These are phyloP conservation scores for Aquanectria penicillioides DNA, from an alignment of 2,329 filamentous ascomycete genomes.

Conservation along the genomic window DNA sequence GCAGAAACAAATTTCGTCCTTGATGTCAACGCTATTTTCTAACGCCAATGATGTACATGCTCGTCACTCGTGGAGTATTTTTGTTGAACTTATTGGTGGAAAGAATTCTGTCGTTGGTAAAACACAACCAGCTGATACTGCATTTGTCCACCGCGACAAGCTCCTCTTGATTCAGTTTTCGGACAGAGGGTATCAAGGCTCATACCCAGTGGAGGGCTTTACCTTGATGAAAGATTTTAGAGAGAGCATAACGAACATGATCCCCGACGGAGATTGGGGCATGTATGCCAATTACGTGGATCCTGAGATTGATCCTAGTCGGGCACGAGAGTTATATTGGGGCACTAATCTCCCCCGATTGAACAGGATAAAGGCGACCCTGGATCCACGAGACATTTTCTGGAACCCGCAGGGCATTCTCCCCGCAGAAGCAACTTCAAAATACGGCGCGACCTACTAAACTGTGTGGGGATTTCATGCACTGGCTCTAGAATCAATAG, in stretches of 20 bases:
- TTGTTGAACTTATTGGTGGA: slow-evolving; percentile 45
- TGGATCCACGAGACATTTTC: slow-evolving; percentile 51
- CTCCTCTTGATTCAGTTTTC: slow-evolving; percentile 62
- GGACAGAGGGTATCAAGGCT: slow-evolving; percentile 45
- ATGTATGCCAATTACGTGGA: slow-evolving; percentile 56
- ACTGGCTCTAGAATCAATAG: too few relatives aligned
- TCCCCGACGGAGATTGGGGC: slow-evolving; percentile 45
- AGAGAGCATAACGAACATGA: slow-evolving; percentile 41
- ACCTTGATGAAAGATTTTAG: slow-evolving; percentile 46
- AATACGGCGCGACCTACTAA: too few relatives aligned
- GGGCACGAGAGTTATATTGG: slow-evolving; percentile 49
- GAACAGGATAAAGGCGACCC: slow-evolving; percentile 45
- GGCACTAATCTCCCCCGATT: slow-evolving; percentile 45
- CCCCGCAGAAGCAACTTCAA: slow-evolving; percentile 4
- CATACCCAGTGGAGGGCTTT: slow-evolving; percentile 46
- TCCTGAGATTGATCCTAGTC: slow-evolving; percentile 44
- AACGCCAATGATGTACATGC: slow-evolving; percentile 11
- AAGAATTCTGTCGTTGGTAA: slow-evolving; percentile 49
- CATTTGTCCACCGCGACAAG: slow-evolving; percentile 54
- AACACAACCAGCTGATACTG: slow-evolving; percentile 36
- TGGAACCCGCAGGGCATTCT: slow-evolving; percentile 49
- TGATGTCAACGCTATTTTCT: slow-evolving; percentile 27
- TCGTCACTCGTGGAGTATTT: slow-evolving; percentile 29
- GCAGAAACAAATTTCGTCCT: slow-evolving; percentile 30
- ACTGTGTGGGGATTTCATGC: too few relatives aligned